Conservation (phyloP, 140 eudicot genomes). For the Stevia rebaudiana region DNA sequence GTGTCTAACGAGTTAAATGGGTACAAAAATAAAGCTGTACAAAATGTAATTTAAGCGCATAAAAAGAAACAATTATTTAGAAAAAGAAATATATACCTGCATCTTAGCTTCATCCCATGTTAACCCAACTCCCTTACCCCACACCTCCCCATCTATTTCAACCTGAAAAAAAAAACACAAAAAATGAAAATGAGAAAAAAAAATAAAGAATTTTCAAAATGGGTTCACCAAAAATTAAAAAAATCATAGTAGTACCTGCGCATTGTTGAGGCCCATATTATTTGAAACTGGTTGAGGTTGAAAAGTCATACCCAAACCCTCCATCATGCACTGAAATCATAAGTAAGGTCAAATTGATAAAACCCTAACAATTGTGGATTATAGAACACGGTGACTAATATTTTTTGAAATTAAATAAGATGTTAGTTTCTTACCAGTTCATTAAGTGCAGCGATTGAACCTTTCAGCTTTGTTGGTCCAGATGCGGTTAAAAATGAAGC, state of each 20-base stretch:
- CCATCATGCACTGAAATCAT: slow-evolving; percentile 59
- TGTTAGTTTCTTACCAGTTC: slow-evolving; percentile 50
- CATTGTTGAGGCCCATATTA: slow-evolving; percentile 43
- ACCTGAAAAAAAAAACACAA: no score
- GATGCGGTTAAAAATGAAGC: slow-evolving; percentile 33
- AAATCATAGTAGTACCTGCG: slow-evolving; percentile 45
- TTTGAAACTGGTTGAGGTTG: slow-evolving; percentile 56
- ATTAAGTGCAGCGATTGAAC: slow-evolving; percentile 62
- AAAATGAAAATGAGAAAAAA: background rate
- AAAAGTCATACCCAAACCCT: slow-evolving; percentile 67
- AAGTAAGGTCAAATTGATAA: background rate
- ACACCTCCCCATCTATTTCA: slow-evolving; percentile 74
- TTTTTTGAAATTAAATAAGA: background rate
- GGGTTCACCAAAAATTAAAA: background rate
- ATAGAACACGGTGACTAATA: background rate
- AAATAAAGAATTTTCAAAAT: no score
- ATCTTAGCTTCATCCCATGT: no score
- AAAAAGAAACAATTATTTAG: no score
- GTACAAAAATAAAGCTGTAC: background rate
- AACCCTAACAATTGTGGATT: background rate
- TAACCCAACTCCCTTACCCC: no score
- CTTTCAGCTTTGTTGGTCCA: slow-evolving; percentile 46
- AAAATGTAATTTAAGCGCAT: background rate
- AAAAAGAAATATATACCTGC: no score
- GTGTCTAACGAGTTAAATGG: background rate